Conservation (phyloP, 208 protist genomes). For the Trypanosoma brucei region DNA sequence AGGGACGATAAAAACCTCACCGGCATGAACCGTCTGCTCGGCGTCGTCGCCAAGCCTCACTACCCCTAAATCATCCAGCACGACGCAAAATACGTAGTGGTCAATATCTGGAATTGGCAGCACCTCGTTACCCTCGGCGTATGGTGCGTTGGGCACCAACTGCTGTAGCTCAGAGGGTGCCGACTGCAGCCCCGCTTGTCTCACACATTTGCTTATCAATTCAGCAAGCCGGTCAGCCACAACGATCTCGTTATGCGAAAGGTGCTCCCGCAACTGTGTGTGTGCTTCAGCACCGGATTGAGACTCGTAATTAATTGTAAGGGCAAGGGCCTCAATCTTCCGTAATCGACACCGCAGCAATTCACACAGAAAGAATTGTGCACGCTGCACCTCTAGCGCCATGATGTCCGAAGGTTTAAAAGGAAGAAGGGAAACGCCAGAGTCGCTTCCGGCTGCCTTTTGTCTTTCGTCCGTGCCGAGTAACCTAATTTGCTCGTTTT, state of each 20-base stretch:
- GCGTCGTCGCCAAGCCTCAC: slow-evolving; percentile 69
- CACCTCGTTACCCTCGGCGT: slow-evolving; percentile 75
- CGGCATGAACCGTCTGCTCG: slow-evolving; percentile 60
- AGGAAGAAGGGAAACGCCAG: slow-evolving; percentile 52
- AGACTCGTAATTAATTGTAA: slow-evolving; percentile 67
- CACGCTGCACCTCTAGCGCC: slow-evolving; percentile 65
- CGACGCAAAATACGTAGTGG: slow-evolving; percentile 78
- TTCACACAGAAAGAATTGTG: slow-evolving; percentile 80
- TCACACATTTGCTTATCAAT: slow-evolving; percentile 26
- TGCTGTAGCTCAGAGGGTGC: slow-evolving; percentile 54
- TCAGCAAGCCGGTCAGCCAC: slow-evolving; percentile 73
- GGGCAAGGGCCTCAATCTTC: slow-evolving; percentile 73
- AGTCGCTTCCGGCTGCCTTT: slow-evolving; percentile 13
- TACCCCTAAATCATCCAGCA: slow-evolving; percentile 71
- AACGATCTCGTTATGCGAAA: slow-evolving; percentile 53
- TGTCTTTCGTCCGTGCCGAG: slow-evolving; percentile 50
- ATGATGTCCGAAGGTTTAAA: slow-evolving; percentile 81
- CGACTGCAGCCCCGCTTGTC: slow-evolving; percentile 55
- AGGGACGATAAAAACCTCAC: slow-evolving; percentile 81
- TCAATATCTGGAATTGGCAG: slow-evolving; percentile 65
- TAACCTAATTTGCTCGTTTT: slow-evolving; percentile 32
- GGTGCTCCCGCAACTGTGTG: slow-evolving; percentile 16
- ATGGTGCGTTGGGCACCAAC: slow-evolving; percentile 50
- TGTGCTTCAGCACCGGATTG: slow-evolving; percentile 14
- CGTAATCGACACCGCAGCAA: slow-evolving; percentile 73